A percentile compares a stretch with the other conserved stretches of the same genome.
Evolutionary conservation across 2,329 filamentous ascomycete genomes (phyloP).

Genomic region (Talaromyces funiculosus): DNA sequence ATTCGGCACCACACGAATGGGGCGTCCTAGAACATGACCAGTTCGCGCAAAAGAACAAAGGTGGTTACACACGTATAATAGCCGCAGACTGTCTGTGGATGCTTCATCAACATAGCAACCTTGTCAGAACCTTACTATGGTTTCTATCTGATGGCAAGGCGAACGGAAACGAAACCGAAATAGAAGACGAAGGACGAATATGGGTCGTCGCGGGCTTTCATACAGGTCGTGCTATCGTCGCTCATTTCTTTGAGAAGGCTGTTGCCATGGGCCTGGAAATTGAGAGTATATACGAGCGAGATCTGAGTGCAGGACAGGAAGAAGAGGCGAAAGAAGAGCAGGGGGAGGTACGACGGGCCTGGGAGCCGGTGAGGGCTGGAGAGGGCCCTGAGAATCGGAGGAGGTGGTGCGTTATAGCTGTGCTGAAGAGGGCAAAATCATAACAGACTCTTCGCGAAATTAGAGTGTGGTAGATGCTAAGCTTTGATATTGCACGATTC

Average conservation of each 20-base stretch:
- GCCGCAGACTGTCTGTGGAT: conserved; percentile 60
- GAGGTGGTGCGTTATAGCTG: conserved; percentile 53
- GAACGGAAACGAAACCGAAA: neutral
- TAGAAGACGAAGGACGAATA: conserved; percentile 26
- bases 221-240: conserved; percentile 52
- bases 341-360: conserved; percentile 40
- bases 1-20: conserved; percentile 51
- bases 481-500: neutral
- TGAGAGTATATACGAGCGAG: conserved; percentile 52
- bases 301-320: conserved; percentile 36
- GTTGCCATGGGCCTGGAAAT: conserved; percentile 42
- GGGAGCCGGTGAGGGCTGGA: conserved; percentile 44
- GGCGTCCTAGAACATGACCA: conserved; percentile 37
- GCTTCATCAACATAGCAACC: conserved; percentile 50
- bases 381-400: conserved; percentile 47
- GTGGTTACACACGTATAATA: conserved; percentile 49
- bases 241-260: conserved; percentile 50
- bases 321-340: conserved; percentile 27
- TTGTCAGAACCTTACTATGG: conserved; percentile 51
- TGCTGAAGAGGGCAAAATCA: conserved; percentile 25
- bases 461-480: neutral
- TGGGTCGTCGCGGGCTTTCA: conserved; percentile 56
- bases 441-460: neutral
- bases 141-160: conserved; percentile 41
- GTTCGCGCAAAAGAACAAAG: conserved; percentile 35